phyloP scores from a whole-genome alignment of 495 filamentous ascomycete species.

The Annulohypoxylon nitens region DNA sequence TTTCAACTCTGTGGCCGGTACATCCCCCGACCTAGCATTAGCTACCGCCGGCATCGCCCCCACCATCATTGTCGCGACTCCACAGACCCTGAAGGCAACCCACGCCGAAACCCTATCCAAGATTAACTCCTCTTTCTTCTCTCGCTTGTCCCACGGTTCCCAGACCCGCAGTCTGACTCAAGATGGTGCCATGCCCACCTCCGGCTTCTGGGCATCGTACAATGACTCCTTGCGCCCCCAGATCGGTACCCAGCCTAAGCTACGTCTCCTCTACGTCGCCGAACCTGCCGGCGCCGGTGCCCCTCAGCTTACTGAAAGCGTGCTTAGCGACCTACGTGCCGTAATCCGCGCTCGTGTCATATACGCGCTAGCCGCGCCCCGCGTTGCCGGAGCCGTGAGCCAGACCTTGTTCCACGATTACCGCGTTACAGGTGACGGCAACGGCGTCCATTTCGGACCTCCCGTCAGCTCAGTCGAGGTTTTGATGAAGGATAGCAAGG shows the following conservation, averaged over 20 bases:
- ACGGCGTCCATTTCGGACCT: conserved; percentile 80
- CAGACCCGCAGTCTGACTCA: conserved; percentile 75
- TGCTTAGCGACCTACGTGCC: conserved; percentile 81
- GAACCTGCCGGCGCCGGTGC: conserved; percentile 67
- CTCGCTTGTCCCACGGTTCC: conserved; percentile 69
- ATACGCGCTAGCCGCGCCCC: conserved; percentile 85
- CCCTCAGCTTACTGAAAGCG: conserved; percentile 70
- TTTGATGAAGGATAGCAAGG: conserved; percentile 70
- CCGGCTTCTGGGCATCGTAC: conserved; percentile 72
- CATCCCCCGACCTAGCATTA: conserved; percentile 74
- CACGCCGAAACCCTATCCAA: conserved; percentile 66
- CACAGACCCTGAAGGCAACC: conserved; percentile 76
- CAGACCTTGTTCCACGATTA: conserved; percentile 94
- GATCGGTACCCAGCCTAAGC: conserved; percentile 73
- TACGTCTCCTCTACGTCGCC: conserved; percentile 79
- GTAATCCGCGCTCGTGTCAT: conserved; percentile 84
- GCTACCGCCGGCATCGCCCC: conserved; percentile 81
- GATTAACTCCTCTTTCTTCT: conserved; percentile 63
- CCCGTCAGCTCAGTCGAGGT: conserved; percentile 86
- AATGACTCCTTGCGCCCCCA: conserved; percentile 70
- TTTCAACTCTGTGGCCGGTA: conserved; percentile 85
- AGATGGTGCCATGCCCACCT: conserved; percentile 77
- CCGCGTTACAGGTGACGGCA: conserved; percentile 66
- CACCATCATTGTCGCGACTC: conserved; percentile 84
- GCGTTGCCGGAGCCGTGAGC: conserved; percentile 84